Base-by-base conservation (phyloP, 352 stramenopile species). In the Phytopythium litorale region DNA sequence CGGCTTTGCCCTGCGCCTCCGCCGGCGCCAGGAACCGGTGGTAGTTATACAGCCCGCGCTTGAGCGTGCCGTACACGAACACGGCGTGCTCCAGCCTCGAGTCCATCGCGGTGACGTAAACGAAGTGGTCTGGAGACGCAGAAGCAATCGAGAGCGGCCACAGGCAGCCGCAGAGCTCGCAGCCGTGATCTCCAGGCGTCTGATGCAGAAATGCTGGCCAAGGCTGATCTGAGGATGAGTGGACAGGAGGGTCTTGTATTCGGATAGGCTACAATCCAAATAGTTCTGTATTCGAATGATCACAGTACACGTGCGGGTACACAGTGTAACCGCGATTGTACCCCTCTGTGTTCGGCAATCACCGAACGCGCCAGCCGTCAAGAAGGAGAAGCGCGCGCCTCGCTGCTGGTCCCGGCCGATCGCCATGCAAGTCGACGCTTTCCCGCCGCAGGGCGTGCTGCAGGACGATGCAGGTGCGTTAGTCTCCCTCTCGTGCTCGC, bases 41-140 rank as follows among this genome's bases (percentile, higher is more conserved):
- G 62, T 91, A 88, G 75, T 94, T 94, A 60, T 79, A 82, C 53
- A 92, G 72, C 11, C 70, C 81, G 13, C 69, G 72, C 76, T 94
- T 94, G 59, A 94, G 79, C 38, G 83, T 94, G 30, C 83, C 84
- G 60, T 94, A 91, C 32, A 94, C 83, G 60, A 90, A 92, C 63
- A 94, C 80, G 28, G 81, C 57, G 55, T 73, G 84, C 52, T 78
- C 64, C 19, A 72, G 59, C 19, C 51, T 9, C n/a, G 52, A 45
- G 21, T 23, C 3, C 46, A 53, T 53, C 8, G 4, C 46, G 46
- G 2, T 7, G 33, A 13, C 33, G 33, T 1, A 13, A 9, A 38
- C 33, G 33, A 13, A 38, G 33, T 13, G 33, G 33, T 7, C 33
- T 1, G 33, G 11, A 38, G 33, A 13, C 4, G 33, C 33, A 38